phyloP scores from a whole-genome alignment of 2,329 filamentous ascomycete genomes.

The Alternaria infectoria region DNA sequence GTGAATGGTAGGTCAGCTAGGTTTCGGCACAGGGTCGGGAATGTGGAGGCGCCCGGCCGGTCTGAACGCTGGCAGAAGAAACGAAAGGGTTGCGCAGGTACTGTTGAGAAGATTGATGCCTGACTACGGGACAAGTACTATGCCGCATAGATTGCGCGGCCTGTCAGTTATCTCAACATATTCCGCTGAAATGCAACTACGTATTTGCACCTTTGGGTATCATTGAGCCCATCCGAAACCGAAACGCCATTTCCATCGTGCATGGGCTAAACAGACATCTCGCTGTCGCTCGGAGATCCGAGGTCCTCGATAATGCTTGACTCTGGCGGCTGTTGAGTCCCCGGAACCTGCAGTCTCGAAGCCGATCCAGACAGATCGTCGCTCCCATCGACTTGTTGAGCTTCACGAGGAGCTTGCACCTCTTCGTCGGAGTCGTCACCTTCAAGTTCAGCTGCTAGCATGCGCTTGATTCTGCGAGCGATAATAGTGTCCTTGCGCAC shows the following conservation, averaged over 20 bases:
- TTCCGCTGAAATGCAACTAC: neutral
- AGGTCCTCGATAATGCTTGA: slow-evolving; percentile 30
- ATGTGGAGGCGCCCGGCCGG: neutral
- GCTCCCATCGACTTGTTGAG: neutral
- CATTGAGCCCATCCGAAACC: slow-evolving; percentile 3
- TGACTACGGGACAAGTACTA: neutral
- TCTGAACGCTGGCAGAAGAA: neutral
- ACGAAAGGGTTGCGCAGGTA: neutral
- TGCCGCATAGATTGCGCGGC: neutral
- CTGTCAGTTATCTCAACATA: neutral
- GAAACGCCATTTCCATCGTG: neutral
- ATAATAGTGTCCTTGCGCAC: slow-evolving; percentile 41
- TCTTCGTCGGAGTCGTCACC: slow-evolving; percentile 36
- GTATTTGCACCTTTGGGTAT: neutral
- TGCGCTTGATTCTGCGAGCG: slow-evolving; percentile 46
- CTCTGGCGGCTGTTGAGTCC: slow-evolving; percentile 18
- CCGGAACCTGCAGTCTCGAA: slow-evolving; percentile 5
- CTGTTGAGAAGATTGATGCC: slow-evolving; percentile 1
- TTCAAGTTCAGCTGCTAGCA: slow-evolving; percentile 37
- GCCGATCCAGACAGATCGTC: neutral
- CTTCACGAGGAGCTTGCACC: slow-evolving; percentile 9
- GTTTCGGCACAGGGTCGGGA: slow-evolving; percentile 3
- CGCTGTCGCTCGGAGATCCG: slow-evolving; percentile 22
- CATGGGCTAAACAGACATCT: slow-evolving; percentile 1
- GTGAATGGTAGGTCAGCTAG: neutral